Base-by-base conservation (phyloP, 129 eudicot species). In the Escallonia herrerae region DNA sequence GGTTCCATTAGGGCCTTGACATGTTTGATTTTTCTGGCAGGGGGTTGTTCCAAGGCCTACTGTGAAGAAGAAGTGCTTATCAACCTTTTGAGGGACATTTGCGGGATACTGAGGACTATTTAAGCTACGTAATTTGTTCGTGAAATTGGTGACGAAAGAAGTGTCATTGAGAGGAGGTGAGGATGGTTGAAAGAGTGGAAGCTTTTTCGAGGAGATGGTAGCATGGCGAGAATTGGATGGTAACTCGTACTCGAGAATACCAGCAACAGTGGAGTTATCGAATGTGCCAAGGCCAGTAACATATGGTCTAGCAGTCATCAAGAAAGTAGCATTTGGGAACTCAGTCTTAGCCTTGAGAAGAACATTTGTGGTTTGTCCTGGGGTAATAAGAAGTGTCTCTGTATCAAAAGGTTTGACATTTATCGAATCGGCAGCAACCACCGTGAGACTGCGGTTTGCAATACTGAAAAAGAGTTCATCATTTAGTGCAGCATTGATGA, bases 311-410 rank as follows among this genome's bases (percentile, higher is more conserved):
- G 88, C 88, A 4, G 60, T 46, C 77, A 83, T 79, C 44, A 75
- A 53, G 40, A 83, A 83, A 46, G 69, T 67, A 75, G 87, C 83
- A 44, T 67, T 52, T 0, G 93, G 93, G 44, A 58, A 74, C 14
- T 60, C n/a, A 0, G 81, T 33, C 46, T 52, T 74, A n/a, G 93
- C 82, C 40, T 73, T 79, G 40, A 85, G 81, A 43, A 85, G 83
- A 40, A 79, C 81, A 41, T 85, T 82, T 42, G 85, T 69, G 53
- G 93, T 85, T 65, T 85, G 93, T 54, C 93, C 93, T 1, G 93
- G 88, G 37, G 83, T 51, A 8, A 85, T 62, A 0, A 85, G 42
- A 61, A 82, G 41, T 13, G 81, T 79, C 15, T 76, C 58, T 0
- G 86, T 82, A 52, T 78, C 72, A 49, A 82, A 82, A 33, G 83